Base-by-base conservation (phyloP, 352 stramenopile species). In the Pilasporangium apinafurcum region DNA sequence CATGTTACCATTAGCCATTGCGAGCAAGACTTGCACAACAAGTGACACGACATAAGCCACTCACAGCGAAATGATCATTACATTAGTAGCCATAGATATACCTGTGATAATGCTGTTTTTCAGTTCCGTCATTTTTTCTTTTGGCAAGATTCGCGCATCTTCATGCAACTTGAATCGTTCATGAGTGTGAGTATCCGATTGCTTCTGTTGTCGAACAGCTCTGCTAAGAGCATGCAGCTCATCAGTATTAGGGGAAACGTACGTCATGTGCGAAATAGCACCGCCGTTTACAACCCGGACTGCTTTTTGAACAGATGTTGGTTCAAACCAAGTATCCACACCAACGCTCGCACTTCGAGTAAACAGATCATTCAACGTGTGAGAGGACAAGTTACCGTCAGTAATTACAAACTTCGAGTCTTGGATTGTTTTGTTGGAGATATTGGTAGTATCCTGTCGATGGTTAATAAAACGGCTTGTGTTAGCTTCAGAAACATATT, bases 251-350 rank as follows among this genome's bases (percentile, higher is more conserved):
- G 83, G 81, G 4, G 80, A 90, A 26, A 92, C 68, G 36, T 87
- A 87, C 43, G 66, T 72, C 37, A 91, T 38, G 29, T 62, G 58
- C 26, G 65, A 40, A 1, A 92, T 47, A 0, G 52, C 70, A 7
- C 51, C 42, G 25, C 64, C 71, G 8, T 84, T 61, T 3, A 87
- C 65, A 17, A 86, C 56, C 24, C 71, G 77, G 17, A 82, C 45
- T 1, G 80, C 70, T 51, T 95, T 95, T 34, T 87, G 71, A 8
- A 93, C 72, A 2, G 82, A 95, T 5, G 81, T 92, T 32, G 84
- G 79, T 56, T 95, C 84, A 33, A 94, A 94, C 76, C 77, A 86
- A 10, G 81, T 65, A 26, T 68, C 56, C 0, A 89, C 62, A 2
- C 62, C 42, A 7, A 72, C 41, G 8, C 37, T 28, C n/a, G 56